Evolutionary conservation across 2,329 filamentous ascomycete species (phyloP).

Genomic region (Claviceps sp.): DNA sequence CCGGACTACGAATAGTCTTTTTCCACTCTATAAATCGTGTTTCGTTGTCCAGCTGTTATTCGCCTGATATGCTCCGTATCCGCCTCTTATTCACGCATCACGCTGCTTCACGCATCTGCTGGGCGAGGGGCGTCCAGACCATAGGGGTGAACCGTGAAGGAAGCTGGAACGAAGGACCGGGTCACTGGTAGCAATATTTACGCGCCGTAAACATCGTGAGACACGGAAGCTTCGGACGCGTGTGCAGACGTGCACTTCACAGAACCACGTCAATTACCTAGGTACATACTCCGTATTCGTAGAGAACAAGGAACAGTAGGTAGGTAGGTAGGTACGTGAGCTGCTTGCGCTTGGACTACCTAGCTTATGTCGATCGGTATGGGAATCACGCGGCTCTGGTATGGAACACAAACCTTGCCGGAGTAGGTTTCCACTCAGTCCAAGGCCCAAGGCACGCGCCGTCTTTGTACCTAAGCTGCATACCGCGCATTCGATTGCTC

Average conservation of each 20-base stretch:
- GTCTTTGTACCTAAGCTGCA: background rate
- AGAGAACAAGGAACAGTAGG: no score
- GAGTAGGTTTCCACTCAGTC: background rate
- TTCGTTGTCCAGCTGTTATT: no score
- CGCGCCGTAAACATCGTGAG: constrained; percentile 2
- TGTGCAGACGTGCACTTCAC: background rate
- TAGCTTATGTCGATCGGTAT: background rate
- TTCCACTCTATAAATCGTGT: no score
- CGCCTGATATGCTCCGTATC: no score
- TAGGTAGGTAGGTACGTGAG: no score
- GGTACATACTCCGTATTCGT: no score
- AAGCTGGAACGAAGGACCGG: background rate
- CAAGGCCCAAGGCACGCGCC: background rate
- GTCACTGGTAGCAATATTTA: background rate
- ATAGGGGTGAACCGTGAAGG: background rate
- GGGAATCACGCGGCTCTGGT: background rate
- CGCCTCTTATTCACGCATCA: no score
- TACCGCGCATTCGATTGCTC: background rate
- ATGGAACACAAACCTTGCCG: constrained; percentile 5
- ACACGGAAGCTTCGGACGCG: background rate
- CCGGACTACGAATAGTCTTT: no score
- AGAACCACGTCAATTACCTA: no score
- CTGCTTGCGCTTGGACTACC: background rate
- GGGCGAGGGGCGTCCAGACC: no score
- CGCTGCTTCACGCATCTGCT: no score